Evolutionary conservation across 2,329 filamentous ascomycete genomes (phyloP).

Genomic region (Cryphonectria naterciae): DNA sequence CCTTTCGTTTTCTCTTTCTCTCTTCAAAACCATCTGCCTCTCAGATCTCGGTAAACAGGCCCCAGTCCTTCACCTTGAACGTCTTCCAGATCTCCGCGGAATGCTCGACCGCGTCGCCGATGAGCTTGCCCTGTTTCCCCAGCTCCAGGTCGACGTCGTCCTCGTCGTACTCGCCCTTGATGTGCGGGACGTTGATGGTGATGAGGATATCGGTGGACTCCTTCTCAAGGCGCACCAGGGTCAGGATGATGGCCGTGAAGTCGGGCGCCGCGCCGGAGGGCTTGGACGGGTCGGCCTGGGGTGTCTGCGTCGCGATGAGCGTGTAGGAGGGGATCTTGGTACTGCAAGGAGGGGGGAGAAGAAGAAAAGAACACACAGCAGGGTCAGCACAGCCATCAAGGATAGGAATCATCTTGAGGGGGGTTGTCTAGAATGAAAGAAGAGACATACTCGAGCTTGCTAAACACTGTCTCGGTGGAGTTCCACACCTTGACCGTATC

Average conservation of each 20-base stretch:
- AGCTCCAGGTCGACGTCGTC: conserved; percentile 71
- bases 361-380: background rate
- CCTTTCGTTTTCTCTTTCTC: background rate
- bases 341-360: conserved; percentile 35
- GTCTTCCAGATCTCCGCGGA: conserved; percentile 69
- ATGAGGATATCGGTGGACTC: conserved; percentile 81
- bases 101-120: conserved; percentile 71
- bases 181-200: conserved; percentile 86
- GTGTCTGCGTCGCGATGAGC: conserved; percentile 68
- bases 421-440: background rate
- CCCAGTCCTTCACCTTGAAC: conserved; percentile 81
- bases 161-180: conserved; percentile 72
- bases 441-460: conserved; percentile 53
- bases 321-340: conserved; percentile 65
- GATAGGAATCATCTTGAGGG: background rate
- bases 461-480: conserved; percentile 63
- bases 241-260: conserved; percentile 77
- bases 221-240: conserved; percentile 75
- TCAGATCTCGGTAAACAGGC: conserved; percentile 62
- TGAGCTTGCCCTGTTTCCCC: conserved; percentile 68
- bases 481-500: conserved; percentile 70
- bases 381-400: background rate
- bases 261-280: conserved; percentile 50
- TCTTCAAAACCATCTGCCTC: background rate
- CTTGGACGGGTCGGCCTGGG: conserved; percentile 41